Evolutionary conservation across 306 rosid species (phyloP), one percentile per base, ranked within the genome.

Genomic region (Sicyos edulis): DNA sequence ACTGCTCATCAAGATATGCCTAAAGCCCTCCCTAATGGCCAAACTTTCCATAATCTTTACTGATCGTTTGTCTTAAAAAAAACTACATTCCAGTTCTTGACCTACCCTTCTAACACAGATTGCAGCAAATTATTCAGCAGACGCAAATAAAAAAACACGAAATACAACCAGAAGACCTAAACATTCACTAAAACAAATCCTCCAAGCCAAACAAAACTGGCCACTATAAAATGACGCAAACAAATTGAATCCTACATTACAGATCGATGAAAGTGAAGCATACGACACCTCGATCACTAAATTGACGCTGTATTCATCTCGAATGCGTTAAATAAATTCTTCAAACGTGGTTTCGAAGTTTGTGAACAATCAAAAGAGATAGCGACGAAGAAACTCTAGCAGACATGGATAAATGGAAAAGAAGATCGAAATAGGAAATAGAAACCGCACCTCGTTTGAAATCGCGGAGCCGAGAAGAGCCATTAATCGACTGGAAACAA

Each of bases 391-490:
- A 34, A 54, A 45, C 34, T 32, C 8, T 10, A 32, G 17, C 9
- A 73, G 73, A 75, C 53, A 73, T 37, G 42, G 42, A 37, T 37
- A 37, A 37, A 37, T 37, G 42, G 5, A 37, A 37, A 37, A 10
- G 10, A 22, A 78, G 55, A 54, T 54, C 44, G 16, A 75, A 40
- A 11, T n/a, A n/a, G n/a, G n/a, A n/a, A n/a, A n/a, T n/a, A n/a
- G n/a, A n/a, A n/a, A n/a, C 21, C 76, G 19, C n/a, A 92, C 96
- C 89, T 86, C 97, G 84, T 82, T 73, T 37, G 89, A 10, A 10
- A 92, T 17, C 78, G 76, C 77, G 80, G 96, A 88, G 77, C 91
- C 96, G 51, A 92, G 85, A 44, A 92, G 80, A 75, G 88, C 85
- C 97, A 92, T 91, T 64, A 8, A 19, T 51, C 64, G 15, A 32